Evolutionary conservation across 2,329 filamentous ascomycete species (phyloP), one percentile per base, ranked within the genome.

Genomic region (Macrophomina pseudophaseolina): DNA sequence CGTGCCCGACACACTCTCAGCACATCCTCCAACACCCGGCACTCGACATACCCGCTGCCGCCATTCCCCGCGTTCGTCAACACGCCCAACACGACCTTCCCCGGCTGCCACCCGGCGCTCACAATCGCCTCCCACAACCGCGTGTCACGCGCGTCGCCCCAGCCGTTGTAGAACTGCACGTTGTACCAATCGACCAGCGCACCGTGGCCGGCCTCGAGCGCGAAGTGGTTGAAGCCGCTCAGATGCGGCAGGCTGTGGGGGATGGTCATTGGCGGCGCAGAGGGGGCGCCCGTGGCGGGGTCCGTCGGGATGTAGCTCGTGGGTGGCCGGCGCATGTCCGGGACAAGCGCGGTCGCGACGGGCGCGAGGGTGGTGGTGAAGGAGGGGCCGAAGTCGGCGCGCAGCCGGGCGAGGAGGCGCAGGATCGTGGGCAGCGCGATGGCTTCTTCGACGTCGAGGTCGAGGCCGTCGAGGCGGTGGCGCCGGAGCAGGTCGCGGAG

Each of bases 131-230:
- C 84, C 73, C 84, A 87, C 72, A 81, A 83, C 28, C 75, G 73
- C 2, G 82, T 82, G 14, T 77, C 83, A 33, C 83, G 80, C 1
- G 88, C 87, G 42, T 88, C 87, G 8, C 92, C 92, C 89, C 92
- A 97, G 1, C 93, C 93, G 74, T 91, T 95, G 83, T 97, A 97
- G 79, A 97, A 97, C 75, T 97, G 94, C 5, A 90, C 85, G 75
- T 97, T 97, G 78, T 97, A 97, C 88, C 93, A 97, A 2, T 85
- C 84, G 33, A 97, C 91, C 90, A 74, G 18, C 67, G 66, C 3
- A 74, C 77, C 6, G 69, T 71, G 3, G 46, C 74, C 75, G 54
- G 72, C 75, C 75, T 97, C 92, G 2, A 97, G 84, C 11, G 88
- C 83, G 52, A 88, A 84, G 78, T 97, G 97, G 75, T 88, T 86